Conservation (phyloP, 2,329 filamentous ascomycete genomes). For the Fusarium fujikuroi region DNA sequence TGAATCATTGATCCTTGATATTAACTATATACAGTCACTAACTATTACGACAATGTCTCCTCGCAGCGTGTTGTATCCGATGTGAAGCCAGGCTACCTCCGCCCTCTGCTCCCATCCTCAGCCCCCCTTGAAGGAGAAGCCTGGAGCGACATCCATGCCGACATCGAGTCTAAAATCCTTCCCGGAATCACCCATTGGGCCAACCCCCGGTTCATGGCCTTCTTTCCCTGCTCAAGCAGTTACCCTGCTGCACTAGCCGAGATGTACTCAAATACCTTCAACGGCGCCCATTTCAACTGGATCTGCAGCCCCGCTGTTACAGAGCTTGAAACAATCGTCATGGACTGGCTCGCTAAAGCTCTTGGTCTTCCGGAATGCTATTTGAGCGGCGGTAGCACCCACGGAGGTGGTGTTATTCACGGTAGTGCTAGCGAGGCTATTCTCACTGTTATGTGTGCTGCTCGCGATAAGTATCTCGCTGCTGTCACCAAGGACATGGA, state of each 20-base stretch:
- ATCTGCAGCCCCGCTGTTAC: conserved; percentile 94
- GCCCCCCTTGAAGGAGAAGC: conserved; percentile 75
- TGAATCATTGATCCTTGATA: not conserved
- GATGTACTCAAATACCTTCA: conserved; percentile 90
- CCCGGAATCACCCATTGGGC: conserved; percentile 96
- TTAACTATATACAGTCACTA: conserved; percentile 67
- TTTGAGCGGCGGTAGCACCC: conserved; percentile 73
- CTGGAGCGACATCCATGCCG: conserved; percentile 83
- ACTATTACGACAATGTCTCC: conserved; percentile 82
- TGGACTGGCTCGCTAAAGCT: conserved; percentile 89
- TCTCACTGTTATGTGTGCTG: conserved; percentile 86
- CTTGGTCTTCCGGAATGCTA: conserved; percentile 79
- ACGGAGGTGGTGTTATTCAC: conserved; percentile 92
- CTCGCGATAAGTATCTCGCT: conserved; percentile 80
- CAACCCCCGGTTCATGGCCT: conserved; percentile 94
- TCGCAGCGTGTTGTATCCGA: conserved; percentile 79
- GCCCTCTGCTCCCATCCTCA: conserved; percentile 63
- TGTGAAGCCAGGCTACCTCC: conserved; percentile 87
- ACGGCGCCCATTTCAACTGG: conserved; percentile 95
- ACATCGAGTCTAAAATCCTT: conserved; percentile 87
- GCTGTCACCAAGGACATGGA: conserved; percentile 71
- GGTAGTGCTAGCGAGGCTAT: conserved; percentile 90
- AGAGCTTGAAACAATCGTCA: conserved; percentile 89
- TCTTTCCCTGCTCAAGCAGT: conserved; percentile 87
- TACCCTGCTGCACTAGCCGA: conserved; percentile 91